Conservation (phyloP, 192 early-diverging fungal species). For the Entomortierella beljakovae region DNA sequence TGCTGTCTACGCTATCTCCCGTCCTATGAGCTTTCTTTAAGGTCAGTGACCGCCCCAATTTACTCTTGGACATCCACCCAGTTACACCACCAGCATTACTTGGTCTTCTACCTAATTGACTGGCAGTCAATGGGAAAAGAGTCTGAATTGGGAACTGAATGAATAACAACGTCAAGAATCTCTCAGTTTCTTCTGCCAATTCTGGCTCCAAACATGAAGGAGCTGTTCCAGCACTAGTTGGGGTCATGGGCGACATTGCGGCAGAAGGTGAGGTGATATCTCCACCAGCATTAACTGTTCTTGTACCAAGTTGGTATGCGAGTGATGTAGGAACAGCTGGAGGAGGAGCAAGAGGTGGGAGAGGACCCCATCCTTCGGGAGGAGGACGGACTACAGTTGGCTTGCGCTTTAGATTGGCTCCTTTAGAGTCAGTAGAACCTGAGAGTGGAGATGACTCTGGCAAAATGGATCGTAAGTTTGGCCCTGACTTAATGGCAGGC, state of each 20-base stretch:
- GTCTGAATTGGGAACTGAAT: slow-evolving; percentile 53
- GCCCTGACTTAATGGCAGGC: slow-evolving; percentile 50
- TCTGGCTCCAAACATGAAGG: slow-evolving; percentile 51
- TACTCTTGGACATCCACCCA: slow-evolving; percentile 47
- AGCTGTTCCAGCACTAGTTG: slow-evolving; percentile 12
- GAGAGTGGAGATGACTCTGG: slow-evolving; percentile 46
- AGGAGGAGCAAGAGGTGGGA: slow-evolving; percentile 49
- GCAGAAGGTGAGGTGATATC: slow-evolving; percentile 7
- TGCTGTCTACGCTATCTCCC: slow-evolving; percentile 25
- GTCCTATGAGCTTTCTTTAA: slow-evolving; percentile 29
- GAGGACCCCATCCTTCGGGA: slow-evolving; percentile 52
- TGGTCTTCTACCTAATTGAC: slow-evolving; percentile 11
- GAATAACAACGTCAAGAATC: slow-evolving; percentile 50
- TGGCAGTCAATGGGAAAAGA: slow-evolving; percentile 35
- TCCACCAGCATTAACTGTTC: slow-evolving; percentile 15
- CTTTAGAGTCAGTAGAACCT: slow-evolving; percentile 34
- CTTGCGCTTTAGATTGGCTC: slow-evolving; percentile 28
- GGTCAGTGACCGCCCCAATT: slow-evolving; percentile 41
- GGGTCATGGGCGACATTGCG: slow-evolving; percentile 27
- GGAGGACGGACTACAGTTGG: slow-evolving; percentile 48
- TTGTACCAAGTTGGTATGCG: slow-evolving; percentile 43
- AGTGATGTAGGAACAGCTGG: slow-evolving; percentile 42
- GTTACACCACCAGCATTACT: slow-evolving; percentile 28
- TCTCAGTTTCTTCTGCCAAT: slow-evolving; percentile 49
- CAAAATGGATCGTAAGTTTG: slow-evolving; percentile 32